Conservation (phyloP, 192 early-diverging fungal genomes). For the Coemansia sp. region DNA sequence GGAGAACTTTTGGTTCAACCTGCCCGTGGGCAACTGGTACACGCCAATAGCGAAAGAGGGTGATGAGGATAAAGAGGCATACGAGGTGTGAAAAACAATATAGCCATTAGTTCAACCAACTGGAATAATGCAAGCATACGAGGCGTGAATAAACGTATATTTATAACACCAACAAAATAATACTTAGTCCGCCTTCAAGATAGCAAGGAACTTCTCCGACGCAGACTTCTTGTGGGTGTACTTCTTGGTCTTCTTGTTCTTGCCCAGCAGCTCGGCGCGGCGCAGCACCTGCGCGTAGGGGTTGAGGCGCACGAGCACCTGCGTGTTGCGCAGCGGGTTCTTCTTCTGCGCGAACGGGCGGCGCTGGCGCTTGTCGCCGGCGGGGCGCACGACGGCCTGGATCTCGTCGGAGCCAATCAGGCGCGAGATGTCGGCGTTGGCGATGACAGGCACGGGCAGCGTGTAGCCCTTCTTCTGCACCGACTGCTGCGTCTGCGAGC, state of each 20-base stretch:
- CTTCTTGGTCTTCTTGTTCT: conserved; percentile 63
- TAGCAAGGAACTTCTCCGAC: conserved; percentile 53
- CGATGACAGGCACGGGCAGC: conserved; percentile 84
- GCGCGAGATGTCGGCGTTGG: conserved; percentile 94
- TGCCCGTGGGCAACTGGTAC: conserved; percentile 58
- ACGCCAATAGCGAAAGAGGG: conserved; percentile 11
- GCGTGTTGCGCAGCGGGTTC: conserved; percentile 95
- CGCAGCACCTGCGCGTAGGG: conserved; percentile 92
- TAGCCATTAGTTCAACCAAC: no score
- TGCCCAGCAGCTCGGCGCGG: conserved; percentile 69
- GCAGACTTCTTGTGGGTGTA: conserved; percentile 61
- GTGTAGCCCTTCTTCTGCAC: conserved; percentile 91
- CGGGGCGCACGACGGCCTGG: conserved; percentile 89
- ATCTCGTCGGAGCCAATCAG: conserved; percentile 97
- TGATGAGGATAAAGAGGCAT: background rate
- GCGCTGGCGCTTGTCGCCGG: conserved; percentile 78
- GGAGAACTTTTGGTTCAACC: conserved; percentile 56
- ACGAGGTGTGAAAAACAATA: no score
- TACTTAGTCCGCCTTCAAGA: conserved; percentile 60
- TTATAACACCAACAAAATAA: no score
- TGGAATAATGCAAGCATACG: no score
- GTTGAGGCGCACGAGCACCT: conserved; percentile 94
- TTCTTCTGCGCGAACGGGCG: conserved; percentile 98
- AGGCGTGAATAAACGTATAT: no score
- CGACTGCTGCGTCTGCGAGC: conserved; percentile 78